Percentiles rank a stretch among this genome's conserved stretches.
Evolutionary conservation across 202 grass and related monocot species (phyloP).

Genomic region (Panicum virgatum): DNA sequence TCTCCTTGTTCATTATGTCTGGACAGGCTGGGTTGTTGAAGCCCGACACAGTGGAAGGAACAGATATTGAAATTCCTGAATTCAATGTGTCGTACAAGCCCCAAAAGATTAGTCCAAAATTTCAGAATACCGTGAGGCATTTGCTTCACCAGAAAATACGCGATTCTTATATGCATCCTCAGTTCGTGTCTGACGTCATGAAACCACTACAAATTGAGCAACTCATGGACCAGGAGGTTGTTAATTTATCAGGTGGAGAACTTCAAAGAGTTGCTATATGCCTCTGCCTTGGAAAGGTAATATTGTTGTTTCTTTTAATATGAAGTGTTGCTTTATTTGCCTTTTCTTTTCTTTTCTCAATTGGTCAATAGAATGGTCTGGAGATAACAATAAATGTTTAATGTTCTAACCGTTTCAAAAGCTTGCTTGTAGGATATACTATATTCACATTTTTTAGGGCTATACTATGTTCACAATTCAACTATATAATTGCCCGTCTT

Average conservation of each 20-base stretch:
- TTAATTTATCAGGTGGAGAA: slow-evolving; percentile 99
- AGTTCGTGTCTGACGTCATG: slow-evolving; percentile 97
- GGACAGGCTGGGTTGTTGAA: slow-evolving; percentile 87
- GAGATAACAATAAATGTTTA: not conserved
- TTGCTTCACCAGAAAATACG: slow-evolving; percentile 96
- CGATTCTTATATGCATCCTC: slow-evolving; percentile 95
- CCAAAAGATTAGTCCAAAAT: slow-evolving; percentile 96
- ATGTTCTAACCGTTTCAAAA: not conserved
- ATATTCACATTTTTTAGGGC: not conserved
- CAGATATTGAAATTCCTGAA: slow-evolving; percentile 95
- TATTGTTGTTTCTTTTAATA: slow-evolving; percentile 16
- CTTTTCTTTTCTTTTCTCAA: not conserved
- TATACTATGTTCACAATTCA: not conserved
- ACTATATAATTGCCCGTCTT: not conserved
- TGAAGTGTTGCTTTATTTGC: not conserved
- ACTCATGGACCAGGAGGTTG: slow-evolving; percentile 93
- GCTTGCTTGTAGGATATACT: not conserved
- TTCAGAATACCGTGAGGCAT: slow-evolving; percentile 76
- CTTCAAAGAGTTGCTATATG: slow-evolving; percentile 94
- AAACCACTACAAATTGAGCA: slow-evolving; percentile 94
- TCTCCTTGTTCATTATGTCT: slow-evolving; percentile 32
- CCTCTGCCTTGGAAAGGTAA: slow-evolving; percentile 96
- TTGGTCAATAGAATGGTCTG: not conserved
- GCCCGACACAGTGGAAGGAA: slow-evolving; percentile 79
- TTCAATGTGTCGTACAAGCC: slow-evolving; percentile 99